phyloP scores from a whole-genome alignment of 495 filamentous ascomycete species.

The Penicillium waksmanii region DNA sequence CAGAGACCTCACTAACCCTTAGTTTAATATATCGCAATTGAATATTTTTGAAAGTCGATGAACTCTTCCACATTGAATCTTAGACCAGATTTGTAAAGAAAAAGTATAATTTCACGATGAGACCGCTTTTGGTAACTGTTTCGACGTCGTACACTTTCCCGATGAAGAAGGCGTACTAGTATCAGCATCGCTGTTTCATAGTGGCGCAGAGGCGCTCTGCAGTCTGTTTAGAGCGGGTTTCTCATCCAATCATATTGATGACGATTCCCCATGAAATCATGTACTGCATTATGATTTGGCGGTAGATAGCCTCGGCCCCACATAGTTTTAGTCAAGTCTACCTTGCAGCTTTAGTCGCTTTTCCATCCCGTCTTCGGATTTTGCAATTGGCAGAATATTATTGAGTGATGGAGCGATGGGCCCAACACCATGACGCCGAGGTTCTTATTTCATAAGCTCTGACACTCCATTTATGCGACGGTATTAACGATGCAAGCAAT shows the following conservation, averaged over 20 bases:
- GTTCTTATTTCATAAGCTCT: not conserved
- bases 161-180: not conserved
- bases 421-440: not conserved
- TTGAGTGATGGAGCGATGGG: not conserved
- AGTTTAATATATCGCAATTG: too few relatives aligned
- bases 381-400: not conserved
- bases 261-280: not conserved
- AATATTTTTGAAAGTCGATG: too few relatives aligned
- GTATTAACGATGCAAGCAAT: not conserved
- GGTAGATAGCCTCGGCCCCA: not conserved
- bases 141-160: not conserved
- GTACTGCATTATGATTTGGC: not conserved
- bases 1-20: too few relatives aligned
- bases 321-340: not conserved
- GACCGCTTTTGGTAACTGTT: too few relatives aligned
- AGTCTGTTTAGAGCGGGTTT: not conserved
- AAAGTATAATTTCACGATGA: too few relatives aligned
- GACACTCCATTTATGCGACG: not conserved
- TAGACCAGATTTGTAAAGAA: too few relatives aligned
- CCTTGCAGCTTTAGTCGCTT: not conserved
- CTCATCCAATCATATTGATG: not conserved
- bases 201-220: not conserved
- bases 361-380: not conserved
- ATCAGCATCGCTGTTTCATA: not conserved
- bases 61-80: too few relatives aligned